Evolutionary conservation across 148 eudicot genomes (phyloP), one percentile per base, ranked within the genome.

Genomic region (Rhododendron williamsianum): DNA sequence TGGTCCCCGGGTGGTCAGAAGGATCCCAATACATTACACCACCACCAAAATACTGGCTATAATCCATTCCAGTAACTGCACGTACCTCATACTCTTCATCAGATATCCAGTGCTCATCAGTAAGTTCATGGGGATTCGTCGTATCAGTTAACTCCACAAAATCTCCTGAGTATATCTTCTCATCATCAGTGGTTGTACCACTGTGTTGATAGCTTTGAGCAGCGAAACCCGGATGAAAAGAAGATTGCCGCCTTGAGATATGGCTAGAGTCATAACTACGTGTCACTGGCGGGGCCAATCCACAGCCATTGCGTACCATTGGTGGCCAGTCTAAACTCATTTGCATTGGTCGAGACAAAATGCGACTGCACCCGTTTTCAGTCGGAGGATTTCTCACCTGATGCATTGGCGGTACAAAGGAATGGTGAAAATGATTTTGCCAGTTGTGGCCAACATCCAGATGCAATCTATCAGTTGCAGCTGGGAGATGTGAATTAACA

Each of bases 11-110:
- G 87, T 91, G 94, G 85, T 96, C 99, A 86, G 96, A 96, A 88
- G 98, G 94, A 87, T 95, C 79, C 99, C 99, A 96, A 83, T 96
- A 96, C 99, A 96, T 96, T 78, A 95, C 91, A 52, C 99, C 99
- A 77, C 97, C 98, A 65, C 99, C 99, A 91, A 96, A 96, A 81
- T 90, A 93, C 87, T 96, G 95, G 89, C 93, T 96, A 84, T 95
- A 96, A 88, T 95, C 99, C 90, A 91, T 88, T 84, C 97, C 94
- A 84, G 93, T 82, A 81, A 95, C 91, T 52, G 96, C 86, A 87
- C 91, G 95, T 60, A 94, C 88, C 90, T 96, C 98, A 85, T 89
- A 90, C 89, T 96, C 98, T 80, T 96, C 99, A 89, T 96, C 99
- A 51, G 98, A 94, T 89, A 95, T 93, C 94, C 97, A 96, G 87